Conservation (phyloP, 768 basidiomycete genomes). For the Leucocoprinus sp. region DNA sequence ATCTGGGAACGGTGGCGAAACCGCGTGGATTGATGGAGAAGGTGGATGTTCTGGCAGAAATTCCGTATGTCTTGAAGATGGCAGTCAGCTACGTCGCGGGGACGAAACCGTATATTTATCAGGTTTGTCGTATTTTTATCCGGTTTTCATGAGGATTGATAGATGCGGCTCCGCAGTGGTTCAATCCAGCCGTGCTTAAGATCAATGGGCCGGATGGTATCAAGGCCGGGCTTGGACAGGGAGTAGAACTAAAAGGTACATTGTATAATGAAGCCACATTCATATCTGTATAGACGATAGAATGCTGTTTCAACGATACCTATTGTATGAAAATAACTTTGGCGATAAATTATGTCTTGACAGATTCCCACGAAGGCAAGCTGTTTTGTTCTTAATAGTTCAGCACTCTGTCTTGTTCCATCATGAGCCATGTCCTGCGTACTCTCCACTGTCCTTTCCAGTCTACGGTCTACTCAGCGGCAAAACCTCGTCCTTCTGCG, state of each 20-base stretch:
- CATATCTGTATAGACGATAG: conserved; percentile 46
- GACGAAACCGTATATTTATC: conserved; percentile 91
- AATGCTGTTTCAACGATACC: too few species aligned
- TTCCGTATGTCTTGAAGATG: conserved; percentile 86
- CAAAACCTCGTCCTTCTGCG: neutral
- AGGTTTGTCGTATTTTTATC: conserved; percentile 41
- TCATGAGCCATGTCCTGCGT: conserved; percentile 9
- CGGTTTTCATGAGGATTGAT: conserved; percentile 12
- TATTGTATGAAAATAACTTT: neutral
- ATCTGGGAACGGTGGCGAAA: conserved; percentile 48
- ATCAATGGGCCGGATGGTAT: conserved; percentile 36
- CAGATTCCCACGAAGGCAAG: conserved; percentile 4
- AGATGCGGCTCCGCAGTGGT: conserved; percentile 32
- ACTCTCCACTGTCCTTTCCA: conserved; percentile 2
- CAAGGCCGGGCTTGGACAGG: conserved; percentile 30
- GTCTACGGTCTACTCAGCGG: neutral
- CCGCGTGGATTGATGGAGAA: conserved; percentile 81
- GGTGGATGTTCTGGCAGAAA: conserved; percentile 92
- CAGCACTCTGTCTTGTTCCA: neutral
- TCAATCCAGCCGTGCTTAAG: conserved; percentile 35
- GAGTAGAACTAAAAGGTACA: conserved; percentile 50
- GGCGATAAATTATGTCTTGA: neutral
- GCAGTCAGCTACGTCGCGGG: conserved; percentile 90
- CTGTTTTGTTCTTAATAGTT: neutral
- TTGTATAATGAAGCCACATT: conserved; percentile 90